phyloP scores from a whole-genome alignment of 164 flowering plant species.

The Hamamelis virginiana region DNA sequence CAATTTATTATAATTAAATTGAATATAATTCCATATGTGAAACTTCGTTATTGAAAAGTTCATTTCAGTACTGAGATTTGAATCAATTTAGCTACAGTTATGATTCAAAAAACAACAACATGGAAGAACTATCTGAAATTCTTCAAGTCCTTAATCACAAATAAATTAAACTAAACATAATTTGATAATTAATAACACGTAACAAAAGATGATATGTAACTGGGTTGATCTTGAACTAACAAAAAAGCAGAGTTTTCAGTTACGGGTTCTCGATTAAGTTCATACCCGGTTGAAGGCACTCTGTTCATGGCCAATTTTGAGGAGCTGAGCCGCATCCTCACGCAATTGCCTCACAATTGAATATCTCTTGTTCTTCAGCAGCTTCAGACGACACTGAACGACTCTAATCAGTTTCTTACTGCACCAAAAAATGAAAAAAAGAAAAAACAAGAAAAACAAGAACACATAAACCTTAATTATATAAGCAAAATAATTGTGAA shows the following conservation, averaged over 20 bases:
- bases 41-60: too few relatives aligned
- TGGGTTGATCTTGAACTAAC: background rate
- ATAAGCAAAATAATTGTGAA: background rate
- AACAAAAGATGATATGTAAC: conserved; percentile 1
- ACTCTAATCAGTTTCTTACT: conserved; percentile 67
- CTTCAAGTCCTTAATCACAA: background rate
- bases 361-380: conserved; percentile 61
- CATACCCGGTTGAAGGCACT: conserved; percentile 57
- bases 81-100: too few relatives aligned
- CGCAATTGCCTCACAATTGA: conserved; percentile 51
- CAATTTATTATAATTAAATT: too few relatives aligned
- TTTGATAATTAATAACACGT: too few relatives aligned
- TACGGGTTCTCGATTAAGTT: background rate
- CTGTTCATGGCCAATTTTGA: conserved; percentile 48
- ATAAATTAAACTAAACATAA: too few relatives aligned
- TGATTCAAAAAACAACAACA: background rate
- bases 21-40: too few relatives aligned
- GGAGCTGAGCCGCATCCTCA: conserved; percentile 59
- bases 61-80: too few relatives aligned
- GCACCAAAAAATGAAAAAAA: conserved; percentile 16
- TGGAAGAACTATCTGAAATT: background rate
- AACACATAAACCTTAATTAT: background rate
- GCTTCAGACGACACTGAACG: conserved; percentile 64
- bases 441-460: background rate
- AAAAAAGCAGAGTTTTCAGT: background rate